Percentiles rank a stretch among this genome's conserved stretches.
Conservation (phyloP, 176 grass and related monocot genomes). For the Phragmites australis region DNA sequence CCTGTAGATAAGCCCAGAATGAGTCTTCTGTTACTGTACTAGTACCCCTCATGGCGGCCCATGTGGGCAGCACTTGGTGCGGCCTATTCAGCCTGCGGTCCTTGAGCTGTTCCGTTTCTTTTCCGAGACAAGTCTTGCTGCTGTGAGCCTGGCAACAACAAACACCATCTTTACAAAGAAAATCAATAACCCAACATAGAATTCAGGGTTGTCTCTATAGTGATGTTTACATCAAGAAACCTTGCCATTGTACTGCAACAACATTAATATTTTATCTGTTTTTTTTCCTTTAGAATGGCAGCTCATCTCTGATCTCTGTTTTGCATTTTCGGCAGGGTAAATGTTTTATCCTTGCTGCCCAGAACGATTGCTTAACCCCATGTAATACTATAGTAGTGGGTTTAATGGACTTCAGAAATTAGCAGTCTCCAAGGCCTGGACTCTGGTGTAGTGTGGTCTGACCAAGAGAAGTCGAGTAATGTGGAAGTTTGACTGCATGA, state of each 20-base stretch:
- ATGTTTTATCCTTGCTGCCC: background rate
- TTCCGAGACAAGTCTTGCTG: no score
- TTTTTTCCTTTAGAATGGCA: background rate
- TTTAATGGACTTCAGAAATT: constrained; percentile 27
- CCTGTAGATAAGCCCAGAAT: no score
- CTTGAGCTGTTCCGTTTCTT: no score
- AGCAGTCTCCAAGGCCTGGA: constrained; percentile 7
- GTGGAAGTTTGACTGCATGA: constrained; percentile 50
- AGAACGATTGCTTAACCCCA: background rate
- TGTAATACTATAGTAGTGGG: background rate
- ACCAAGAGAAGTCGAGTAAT: constrained; percentile 41
- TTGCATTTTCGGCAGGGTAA: background rate
- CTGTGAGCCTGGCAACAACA: background rate
- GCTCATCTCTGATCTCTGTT: background rate
- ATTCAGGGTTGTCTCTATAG: background rate
- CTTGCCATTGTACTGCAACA: background rate
- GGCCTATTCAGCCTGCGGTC: no score
- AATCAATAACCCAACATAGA: background rate
- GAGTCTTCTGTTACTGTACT: no score
- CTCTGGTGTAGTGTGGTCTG: constrained; percentile 14
- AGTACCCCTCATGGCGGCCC: no score
- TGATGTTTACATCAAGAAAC: background rate
- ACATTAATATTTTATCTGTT: background rate
- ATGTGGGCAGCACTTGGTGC: no score
- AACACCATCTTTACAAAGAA: background rate